These are phyloP conservation scores for Angomonas deanei DNA, from an alignment of 208 protist species.

Conservation along the genomic window DNA sequence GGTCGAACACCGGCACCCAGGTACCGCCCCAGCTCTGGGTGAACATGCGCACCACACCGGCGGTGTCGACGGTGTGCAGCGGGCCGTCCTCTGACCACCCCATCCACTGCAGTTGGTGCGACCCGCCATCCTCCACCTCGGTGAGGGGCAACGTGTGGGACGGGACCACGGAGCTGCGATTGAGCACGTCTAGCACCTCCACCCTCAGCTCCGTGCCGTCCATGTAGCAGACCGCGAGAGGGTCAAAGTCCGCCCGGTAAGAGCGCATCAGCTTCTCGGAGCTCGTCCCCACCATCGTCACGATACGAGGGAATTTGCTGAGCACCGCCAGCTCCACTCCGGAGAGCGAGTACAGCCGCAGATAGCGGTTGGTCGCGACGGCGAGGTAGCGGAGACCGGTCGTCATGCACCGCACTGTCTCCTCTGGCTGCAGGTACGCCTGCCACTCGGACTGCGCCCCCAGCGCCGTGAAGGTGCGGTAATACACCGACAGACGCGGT, in stretches of 20 bases:
- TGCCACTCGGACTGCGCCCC: conserved; percentile 81
- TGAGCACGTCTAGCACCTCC: conserved; percentile 75
- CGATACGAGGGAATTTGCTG: conserved; percentile 69
- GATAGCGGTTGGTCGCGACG: conserved; percentile 69
- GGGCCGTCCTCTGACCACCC: conserved; percentile 86
- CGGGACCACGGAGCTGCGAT: conserved; percentile 33
- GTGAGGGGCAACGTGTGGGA: conserved; percentile 55
- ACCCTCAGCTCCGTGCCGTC: conserved; percentile 34
- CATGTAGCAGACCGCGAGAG: conserved; percentile 60
- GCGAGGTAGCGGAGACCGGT: conserved; percentile 66
- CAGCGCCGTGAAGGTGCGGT: conserved; percentile 66
- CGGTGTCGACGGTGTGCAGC: conserved; percentile 74
- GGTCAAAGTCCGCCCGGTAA: conserved; percentile 66
- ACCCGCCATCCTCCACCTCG: conserved; percentile 24
- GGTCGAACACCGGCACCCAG: conserved; percentile 82
- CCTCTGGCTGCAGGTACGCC: conserved; percentile 46
- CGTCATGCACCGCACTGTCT: conserved; percentile 78
- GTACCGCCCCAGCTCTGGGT: conserved; percentile 70
- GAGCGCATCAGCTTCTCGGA: conserved; percentile 50
- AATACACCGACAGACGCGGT: conserved; percentile 59
- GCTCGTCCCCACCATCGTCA: conserved; percentile 77
- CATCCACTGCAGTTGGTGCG: conserved; percentile 81
- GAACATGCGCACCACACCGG: conserved; percentile 78
- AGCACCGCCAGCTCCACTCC: conserved; percentile 79
- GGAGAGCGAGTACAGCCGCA: conserved; percentile 78